Evolutionary conservation across 129 eudicot species (phyloP).

Genomic region (Pseudognaphalium luteoalbum): DNA sequence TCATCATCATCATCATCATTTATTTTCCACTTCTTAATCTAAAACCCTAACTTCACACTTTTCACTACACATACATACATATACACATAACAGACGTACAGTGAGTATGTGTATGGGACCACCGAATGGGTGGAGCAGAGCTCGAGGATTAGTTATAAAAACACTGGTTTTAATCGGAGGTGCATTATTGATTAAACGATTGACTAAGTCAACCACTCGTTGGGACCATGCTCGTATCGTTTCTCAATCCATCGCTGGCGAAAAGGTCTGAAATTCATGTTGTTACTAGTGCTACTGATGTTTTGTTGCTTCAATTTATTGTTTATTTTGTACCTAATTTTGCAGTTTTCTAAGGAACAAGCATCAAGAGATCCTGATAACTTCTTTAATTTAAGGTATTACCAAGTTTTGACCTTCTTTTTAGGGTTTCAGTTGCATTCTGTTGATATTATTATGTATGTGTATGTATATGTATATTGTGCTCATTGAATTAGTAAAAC

Average conservation of each 20-base stretch:
- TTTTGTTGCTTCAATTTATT: neutral
- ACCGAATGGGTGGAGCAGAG: constrained; percentile 69
- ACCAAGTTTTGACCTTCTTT: neutral
- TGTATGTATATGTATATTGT: neutral
- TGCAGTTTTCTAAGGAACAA: constrained; percentile 70
- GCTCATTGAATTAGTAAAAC: constrained; percentile 9
- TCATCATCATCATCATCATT: neutral
- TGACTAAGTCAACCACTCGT: constrained; percentile 97
- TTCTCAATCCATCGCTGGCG: constrained; percentile 78
- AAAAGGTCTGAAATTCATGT: constrained; percentile 45
- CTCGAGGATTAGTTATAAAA: constrained; percentile 73
- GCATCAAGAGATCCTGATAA: constrained; percentile 80
- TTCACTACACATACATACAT: neutral
- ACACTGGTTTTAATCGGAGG: constrained; percentile 82
- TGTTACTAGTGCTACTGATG: neutral
- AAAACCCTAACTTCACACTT: neutral
- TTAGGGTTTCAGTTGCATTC: neutral
- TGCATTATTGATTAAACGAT: constrained; percentile 71
- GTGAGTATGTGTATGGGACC: constrained; percentile 53
- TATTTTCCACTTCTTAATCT: neutral
- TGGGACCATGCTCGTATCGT: constrained; percentile 97
- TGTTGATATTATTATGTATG: neutral
- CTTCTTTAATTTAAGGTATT: constrained; percentile 82
- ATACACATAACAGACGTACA: neutral
- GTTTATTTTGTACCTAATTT: constrained; percentile 15